Conservation (phyloP, 805 yeast genomes). For the Cephaloascus fragrans region DNA sequence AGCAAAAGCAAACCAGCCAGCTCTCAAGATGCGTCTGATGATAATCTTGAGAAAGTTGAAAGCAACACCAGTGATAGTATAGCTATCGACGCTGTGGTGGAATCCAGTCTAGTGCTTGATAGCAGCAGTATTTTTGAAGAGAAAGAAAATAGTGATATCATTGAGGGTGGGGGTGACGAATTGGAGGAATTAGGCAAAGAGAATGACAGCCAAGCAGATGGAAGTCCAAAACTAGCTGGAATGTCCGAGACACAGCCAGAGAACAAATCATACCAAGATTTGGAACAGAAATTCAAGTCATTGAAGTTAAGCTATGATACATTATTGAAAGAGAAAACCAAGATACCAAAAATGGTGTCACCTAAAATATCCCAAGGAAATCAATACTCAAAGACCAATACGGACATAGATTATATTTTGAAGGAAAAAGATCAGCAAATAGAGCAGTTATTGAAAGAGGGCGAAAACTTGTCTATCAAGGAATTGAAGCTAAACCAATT, state of each 20-base stretch:
- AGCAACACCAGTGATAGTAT: background rate
- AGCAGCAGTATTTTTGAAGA: too few species aligned
- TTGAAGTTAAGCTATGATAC: background rate
- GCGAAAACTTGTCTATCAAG: slow-evolving; percentile 57
- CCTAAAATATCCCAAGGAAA: slow-evolving; percentile 9
- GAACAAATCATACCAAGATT: slow-evolving; percentile 2
- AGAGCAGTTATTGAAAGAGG: slow-evolving; percentile 62
- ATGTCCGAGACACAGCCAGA: slow-evolving; percentile 1
- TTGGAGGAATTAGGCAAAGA: slow-evolving; percentile 2
- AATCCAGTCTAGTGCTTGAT: too few species aligned
- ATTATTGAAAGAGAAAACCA: slow-evolving; percentile 1
- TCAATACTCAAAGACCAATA: too few species aligned
- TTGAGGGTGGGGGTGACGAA: slow-evolving; percentile 8
- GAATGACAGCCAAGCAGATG: too few species aligned
- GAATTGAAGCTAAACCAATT: slow-evolving; percentile 62
- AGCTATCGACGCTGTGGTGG: background rate
- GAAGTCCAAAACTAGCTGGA: too few species aligned
- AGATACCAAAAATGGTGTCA: slow-evolving; percentile 1
- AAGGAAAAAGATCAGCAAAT: slow-evolving; percentile 50
- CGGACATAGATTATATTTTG: slow-evolving; percentile 18
- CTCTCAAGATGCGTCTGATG: background rate
- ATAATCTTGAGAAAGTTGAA: background rate
- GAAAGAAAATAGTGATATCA: background rate
- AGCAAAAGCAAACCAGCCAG: slow-evolving; percentile 12
- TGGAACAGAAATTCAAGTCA: background rate